Percentiles rank a stretch among this genome's conserved stretches.
phyloP scores from a whole-genome alignment of 441 rosid species.

The Adansonia grandidieri region DNA sequence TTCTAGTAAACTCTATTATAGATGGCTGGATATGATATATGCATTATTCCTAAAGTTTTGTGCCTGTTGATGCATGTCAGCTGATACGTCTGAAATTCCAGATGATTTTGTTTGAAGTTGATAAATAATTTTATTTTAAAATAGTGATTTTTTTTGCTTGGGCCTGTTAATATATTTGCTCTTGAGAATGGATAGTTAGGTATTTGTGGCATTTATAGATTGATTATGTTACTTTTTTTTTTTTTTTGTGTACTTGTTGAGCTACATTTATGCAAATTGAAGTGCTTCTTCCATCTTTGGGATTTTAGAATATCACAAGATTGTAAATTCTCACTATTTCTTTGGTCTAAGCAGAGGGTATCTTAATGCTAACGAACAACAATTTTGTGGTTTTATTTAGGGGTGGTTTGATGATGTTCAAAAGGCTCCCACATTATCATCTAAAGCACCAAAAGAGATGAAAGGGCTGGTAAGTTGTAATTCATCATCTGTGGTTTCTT shows the following conservation, averaged over 20 bases:
- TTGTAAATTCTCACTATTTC: background rate
- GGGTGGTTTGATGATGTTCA: constrained; percentile 76
- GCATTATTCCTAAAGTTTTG: constrained; percentile 12
- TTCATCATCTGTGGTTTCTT: constrained; percentile 13
- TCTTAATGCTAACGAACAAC: background rate
- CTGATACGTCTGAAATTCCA: background rate
- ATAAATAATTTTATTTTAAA: background rate
- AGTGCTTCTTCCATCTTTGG: background rate
- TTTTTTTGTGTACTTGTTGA: background rate
- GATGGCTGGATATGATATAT: background rate
- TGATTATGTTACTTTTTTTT: background rate
- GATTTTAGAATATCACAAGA: background rate
- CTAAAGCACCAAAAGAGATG: constrained; percentile 65
- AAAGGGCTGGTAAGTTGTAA: constrained; percentile 68
- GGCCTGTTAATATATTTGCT: background rate
- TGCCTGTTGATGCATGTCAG: constrained; percentile 4
- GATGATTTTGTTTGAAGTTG: background rate
- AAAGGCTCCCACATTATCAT: constrained; percentile 56
- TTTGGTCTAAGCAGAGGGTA: background rate
- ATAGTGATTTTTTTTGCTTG: background rate
- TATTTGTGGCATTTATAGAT: background rate
- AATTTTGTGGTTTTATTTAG: constrained; percentile 39
- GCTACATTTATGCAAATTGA: background rate
- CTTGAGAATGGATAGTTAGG: background rate
- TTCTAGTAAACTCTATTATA: background rate